phyloP scores from a whole-genome alignment of 169 alveolate genomes.

The Plasmodium gonderi region DNA sequence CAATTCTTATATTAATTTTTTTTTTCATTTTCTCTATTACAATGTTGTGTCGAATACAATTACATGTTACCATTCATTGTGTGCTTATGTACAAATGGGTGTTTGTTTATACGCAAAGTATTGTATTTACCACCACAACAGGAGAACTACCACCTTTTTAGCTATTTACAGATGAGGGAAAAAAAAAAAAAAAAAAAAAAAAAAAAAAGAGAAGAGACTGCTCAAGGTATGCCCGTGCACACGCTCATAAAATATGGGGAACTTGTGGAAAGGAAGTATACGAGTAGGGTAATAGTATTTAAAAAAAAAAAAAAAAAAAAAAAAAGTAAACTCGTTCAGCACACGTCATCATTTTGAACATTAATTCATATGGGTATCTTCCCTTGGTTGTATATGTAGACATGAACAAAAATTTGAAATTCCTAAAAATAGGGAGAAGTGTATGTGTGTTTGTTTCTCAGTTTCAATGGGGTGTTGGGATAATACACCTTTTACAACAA shows the following conservation, averaged over 20 bases:
- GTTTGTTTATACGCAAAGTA: no score
- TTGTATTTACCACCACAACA: no score
- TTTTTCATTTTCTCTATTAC: no score
- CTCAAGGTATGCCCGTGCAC: not conserved
- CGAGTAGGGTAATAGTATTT: not conserved
- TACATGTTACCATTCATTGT: no score
- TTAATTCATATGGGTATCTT: not conserved
- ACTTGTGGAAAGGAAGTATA: not conserved
- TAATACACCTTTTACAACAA: slow-evolving; percentile 4
- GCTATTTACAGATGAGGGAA: no score
- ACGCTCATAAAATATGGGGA: not conserved
- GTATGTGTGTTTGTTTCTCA: not conserved
- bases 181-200: no score
- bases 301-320: not conserved
- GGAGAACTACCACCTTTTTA: no score
- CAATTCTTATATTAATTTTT: no score
- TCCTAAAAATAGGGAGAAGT: not conserved
- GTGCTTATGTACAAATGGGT: no score
- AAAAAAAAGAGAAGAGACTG: not conserved
- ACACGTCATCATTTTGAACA: not conserved
- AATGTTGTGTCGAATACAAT: no score
- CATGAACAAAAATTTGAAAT: no score
- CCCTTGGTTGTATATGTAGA: not conserved
- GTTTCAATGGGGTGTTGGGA: not conserved
- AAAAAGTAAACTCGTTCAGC: not conserved